A percentile compares a stretch with the other conserved stretches of the same genome.
phyloP scores from a whole-genome alignment of 2,329 filamentous ascomycete species.

The Fusarium zealandicum region DNA sequence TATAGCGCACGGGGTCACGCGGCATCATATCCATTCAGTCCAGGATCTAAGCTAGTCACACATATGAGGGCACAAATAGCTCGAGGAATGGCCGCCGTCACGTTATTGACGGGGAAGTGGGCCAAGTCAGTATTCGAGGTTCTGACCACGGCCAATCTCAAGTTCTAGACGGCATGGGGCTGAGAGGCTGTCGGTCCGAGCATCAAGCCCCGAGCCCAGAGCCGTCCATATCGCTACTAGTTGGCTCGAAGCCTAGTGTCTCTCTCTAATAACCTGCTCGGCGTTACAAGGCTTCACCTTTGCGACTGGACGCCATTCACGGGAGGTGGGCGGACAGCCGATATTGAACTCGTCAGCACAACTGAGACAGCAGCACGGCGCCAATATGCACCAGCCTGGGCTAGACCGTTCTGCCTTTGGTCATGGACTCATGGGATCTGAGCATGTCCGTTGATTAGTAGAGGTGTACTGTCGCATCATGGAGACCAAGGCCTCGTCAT shows the following conservation, averaged over 20 bases:
- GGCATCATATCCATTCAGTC: slow-evolving; percentile 6
- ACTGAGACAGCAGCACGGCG: not conserved
- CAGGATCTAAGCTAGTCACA: not conserved
- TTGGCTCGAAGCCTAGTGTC: not conserved
- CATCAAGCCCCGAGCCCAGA: slow-evolving; percentile 26
- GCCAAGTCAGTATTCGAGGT: not conserved
- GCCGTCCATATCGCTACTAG: slow-evolving; percentile 8
- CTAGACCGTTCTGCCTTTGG: slow-evolving; percentile 9
- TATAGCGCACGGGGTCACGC: not conserved
- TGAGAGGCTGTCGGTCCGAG: slow-evolving; percentile 4
- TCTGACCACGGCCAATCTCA: slow-evolving; percentile 10
- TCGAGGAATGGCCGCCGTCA: slow-evolving; percentile 14
- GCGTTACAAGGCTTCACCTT: not conserved
- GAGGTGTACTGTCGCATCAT: not conserved
- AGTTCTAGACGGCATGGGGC: slow-evolving; percentile 14
- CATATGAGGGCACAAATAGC: not conserved
- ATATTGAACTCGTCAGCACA: not conserved
- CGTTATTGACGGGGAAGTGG: slow-evolving; percentile 22
- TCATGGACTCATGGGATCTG: slow-evolving; percentile 11
- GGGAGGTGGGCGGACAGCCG: not conserved
- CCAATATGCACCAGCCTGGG: not conserved
- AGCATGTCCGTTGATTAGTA: not conserved
- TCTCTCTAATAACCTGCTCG: not conserved
- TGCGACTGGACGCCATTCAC: slow-evolving; percentile 21
- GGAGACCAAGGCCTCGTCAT: not conserved